Percentiles rank a stretch among this genome's conserved stretches.
These are phyloP conservation scores for Fagopyrum tataricum DNA, from an alignment of 148 eudicot genomes.

Conservation along the genomic window DNA sequence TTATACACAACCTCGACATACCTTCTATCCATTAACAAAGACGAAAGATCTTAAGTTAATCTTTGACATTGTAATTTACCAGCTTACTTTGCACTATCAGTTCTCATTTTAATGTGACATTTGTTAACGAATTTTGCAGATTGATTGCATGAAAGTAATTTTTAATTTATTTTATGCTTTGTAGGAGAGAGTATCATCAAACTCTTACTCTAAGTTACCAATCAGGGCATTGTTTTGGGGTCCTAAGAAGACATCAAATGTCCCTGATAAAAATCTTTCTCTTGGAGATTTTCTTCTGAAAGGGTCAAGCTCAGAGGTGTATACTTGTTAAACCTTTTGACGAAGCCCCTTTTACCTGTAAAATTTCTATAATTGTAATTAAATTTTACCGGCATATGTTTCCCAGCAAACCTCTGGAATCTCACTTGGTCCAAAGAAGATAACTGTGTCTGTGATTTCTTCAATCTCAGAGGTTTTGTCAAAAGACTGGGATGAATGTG, in stretches of 20 bases:
- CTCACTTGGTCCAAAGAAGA: slow-evolving; percentile 25
- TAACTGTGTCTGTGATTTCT: slow-evolving; percentile 70
- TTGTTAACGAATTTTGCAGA: neutral
- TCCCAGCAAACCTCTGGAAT: slow-evolving; percentile 15
- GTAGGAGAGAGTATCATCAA: neutral
- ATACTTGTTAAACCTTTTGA: slow-evolving; percentile 20
- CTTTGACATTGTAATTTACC: neutral
- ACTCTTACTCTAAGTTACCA: slow-evolving; percentile 15
- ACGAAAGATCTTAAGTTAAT: neutral
- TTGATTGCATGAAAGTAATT: neutral
- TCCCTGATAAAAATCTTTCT: slow-evolving; percentile 31
- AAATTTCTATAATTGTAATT: neutral
- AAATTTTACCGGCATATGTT: neutral
- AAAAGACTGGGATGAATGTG: slow-evolving; percentile 83
- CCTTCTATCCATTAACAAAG: neutral
- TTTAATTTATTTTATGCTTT: neutral
- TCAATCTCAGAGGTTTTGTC: slow-evolving; percentile 67
- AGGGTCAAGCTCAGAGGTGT: slow-evolving; percentile 65
- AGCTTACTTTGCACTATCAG: slow-evolving; percentile 6
- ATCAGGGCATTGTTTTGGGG: slow-evolving; percentile 71
- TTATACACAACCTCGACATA: neutral
- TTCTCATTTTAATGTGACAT: neutral
- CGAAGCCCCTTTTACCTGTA: neutral
- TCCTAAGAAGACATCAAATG: slow-evolving; percentile 47
- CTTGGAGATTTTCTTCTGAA: slow-evolving; percentile 61